Evolutionary conservation across 495 filamentous ascomycete species (phyloP), one percentile per base, ranked within the genome.

Genomic region (Penicillium riverlandense): DNA sequence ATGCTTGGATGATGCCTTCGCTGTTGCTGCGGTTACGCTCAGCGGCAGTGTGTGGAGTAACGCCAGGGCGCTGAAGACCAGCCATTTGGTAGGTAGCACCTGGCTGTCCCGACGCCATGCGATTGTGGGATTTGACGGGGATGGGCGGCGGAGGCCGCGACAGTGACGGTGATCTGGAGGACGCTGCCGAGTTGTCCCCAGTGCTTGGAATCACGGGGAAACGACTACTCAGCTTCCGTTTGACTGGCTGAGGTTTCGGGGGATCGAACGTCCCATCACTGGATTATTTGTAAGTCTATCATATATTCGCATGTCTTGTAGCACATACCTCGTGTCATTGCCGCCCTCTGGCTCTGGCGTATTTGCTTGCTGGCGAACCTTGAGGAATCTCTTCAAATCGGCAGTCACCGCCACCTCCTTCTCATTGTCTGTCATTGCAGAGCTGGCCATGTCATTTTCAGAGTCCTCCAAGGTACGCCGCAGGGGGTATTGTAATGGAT

Each of bases 11-110:
- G 11, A 88, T 72, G 15, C 85, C 89, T 59, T 97, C 91, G 45
- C 88, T 95, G 50, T 95, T 92, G 52, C 89, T 95, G 36, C 91
- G 80, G 36, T 87, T 80, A 16, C 90, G 79, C 55, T 97, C 91
- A 55, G 84, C 91, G 8, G 76, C 74, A 27, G 56, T 13, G 30
- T 88, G 66, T 30, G 87, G 86, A 55, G 81, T 75, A 28, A 86
- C 69, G 11, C 78, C 78, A 4, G 89, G 87, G 43, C 85, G 70
- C 37, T 82, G 79, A 14, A 80, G 66, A 3, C 74, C 69, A 4
- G 77, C 67, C 45, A 78, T 82, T 29, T 70, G 69, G 22, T 80
- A 68, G 8, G 68, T 68, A 2, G 75, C 69, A 40, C 77, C 52
- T 48, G 88, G 57, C 14, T 61, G 84, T 42, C 87, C 85, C 7